Evolutionary conservation across 192 early-diverging fungal species (phyloP).

Genomic region (Ambispora gerdemannii): DNA sequence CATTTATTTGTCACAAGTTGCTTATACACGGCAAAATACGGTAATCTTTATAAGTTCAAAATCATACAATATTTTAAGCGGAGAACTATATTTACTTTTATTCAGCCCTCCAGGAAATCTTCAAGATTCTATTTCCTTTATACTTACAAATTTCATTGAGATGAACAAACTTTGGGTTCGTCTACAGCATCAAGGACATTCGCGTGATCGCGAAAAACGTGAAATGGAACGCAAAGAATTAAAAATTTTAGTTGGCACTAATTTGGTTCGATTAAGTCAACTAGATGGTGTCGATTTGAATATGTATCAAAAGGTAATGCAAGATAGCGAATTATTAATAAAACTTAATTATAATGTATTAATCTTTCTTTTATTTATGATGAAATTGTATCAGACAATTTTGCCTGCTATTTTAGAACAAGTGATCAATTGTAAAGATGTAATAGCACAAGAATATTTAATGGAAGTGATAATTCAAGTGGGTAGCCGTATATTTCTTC

Average conservation of each 20-base stretch:
- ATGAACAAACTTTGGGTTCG: slow-evolving; percentile 99
- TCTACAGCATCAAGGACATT: slow-evolving; percentile 94
- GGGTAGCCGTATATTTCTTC: slow-evolving; percentile 24
- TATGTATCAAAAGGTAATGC: slow-evolving; percentile 69
- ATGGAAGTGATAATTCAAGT: slow-evolving; percentile 99
- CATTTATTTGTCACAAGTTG: too few species aligned
- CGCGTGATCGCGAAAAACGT: slow-evolving; percentile 88
- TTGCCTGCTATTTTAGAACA: slow-evolving; percentile 92
- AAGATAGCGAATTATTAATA: neutral
- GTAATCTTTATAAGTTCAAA: too few species aligned
- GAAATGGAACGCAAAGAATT: slow-evolving; percentile 96
- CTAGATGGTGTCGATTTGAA: slow-evolving; percentile 82
- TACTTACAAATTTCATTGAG: slow-evolving; percentile 96
- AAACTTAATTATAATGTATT: neutral
- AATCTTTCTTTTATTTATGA: neutral
- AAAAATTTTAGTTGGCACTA: slow-evolving; percentile 93
- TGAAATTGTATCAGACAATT: slow-evolving; percentile 53
- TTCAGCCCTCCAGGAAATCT: slow-evolving; percentile 77
- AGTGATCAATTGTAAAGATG: slow-evolving; percentile 94
- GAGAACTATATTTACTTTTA: neutral
- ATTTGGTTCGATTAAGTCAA: slow-evolving; percentile 90
- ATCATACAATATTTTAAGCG: too few species aligned
- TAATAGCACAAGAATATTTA: slow-evolving; percentile 98
- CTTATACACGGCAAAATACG: too few species aligned
- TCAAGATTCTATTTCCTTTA: slow-evolving; percentile 92